Evolutionary conservation across 2,329 filamentous ascomycete genomes (phyloP), one percentile per base, ranked within the genome.

Genomic region (Talaromyces amestolkiae): DNA sequence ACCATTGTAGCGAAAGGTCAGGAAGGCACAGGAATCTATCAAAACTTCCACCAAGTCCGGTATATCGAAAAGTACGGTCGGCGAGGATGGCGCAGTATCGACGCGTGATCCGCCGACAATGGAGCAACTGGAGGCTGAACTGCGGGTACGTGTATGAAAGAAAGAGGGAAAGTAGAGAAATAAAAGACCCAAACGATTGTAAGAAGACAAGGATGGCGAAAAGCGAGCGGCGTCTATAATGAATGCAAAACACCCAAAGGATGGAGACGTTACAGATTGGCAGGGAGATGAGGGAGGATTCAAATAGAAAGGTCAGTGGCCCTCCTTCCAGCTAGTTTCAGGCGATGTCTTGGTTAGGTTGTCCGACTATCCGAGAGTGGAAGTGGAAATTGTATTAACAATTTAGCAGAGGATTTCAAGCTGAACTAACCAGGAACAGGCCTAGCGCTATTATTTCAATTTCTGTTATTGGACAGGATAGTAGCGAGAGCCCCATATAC

Each of bases 1-100:
- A 78, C 73, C 76, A 78, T 80, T 60, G 61, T 74, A 64, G 41
- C 62, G 62, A 60, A 27, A 15, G 19, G 33, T 39, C n/a, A 3
- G 33, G 13, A 37, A 53, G 49, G n/a, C 27, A 53, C 24, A n/a
- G 27, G 3, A n/a, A n/a, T 53, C 49, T n/a, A 53, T 33, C 49
- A 53, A 53, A 33, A 33, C 8, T 33, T 53, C 49, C 49, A 53
- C 17, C 15, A 10, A 53, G 31, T 31, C 15, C 17, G 49, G 8
- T 31, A 31, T 31, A 53, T 7, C 53, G 17, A 56, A 37, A 31
- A 37, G 53, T 37, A 22, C 33, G 22, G 31, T 37, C 15, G 31
- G n/a, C 31, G 53, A 22, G n/a, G 31, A 22, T 24, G n/a, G 22
- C 33, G n/a, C 27, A 17, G n/a, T 22, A 56, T 37, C 31, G 31